Conservation (phyloP, 1,284 basidiomycete genomes). For the Cerrena zonata region DNA sequence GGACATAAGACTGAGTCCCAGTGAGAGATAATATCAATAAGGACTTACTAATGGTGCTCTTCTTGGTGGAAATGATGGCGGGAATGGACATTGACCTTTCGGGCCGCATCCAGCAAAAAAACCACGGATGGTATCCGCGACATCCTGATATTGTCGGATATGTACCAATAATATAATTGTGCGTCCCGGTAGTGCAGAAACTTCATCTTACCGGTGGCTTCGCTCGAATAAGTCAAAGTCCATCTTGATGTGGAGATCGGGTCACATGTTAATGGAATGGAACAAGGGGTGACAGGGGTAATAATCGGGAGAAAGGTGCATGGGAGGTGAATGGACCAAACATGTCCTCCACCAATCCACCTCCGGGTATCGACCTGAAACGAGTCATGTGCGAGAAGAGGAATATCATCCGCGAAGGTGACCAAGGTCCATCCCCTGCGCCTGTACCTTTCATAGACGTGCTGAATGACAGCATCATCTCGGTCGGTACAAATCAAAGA, state of each 20-base stretch:
- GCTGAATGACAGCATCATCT: background rate
- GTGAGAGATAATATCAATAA: background rate
- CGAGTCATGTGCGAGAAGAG: background rate
- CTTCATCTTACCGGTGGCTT: background rate
- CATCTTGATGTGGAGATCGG: background rate
- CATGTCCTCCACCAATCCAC: background rate
- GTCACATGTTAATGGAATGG: background rate
- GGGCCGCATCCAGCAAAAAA: background rate
- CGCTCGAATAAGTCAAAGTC: background rate
- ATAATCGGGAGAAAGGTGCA: background rate
- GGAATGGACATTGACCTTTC: background rate
- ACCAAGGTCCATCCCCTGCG: background rate
- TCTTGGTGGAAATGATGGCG: background rate
- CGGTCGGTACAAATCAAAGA: slow-evolving; percentile 5
- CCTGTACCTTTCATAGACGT: background rate
- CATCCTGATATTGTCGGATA: background rate
- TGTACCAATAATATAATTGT: background rate
- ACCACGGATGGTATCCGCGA: background rate
- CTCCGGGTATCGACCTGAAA: no score
- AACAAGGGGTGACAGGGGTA: background rate
- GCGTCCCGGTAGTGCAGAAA: background rate
- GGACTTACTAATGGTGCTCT: background rate
- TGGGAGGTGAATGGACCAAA: slow-evolving; percentile 3
- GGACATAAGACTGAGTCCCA: background rate
- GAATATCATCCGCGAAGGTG: background rate